Conservation (phyloP, 495 filamentous ascomycete species). For the Aspergillus funiculosus region DNA sequence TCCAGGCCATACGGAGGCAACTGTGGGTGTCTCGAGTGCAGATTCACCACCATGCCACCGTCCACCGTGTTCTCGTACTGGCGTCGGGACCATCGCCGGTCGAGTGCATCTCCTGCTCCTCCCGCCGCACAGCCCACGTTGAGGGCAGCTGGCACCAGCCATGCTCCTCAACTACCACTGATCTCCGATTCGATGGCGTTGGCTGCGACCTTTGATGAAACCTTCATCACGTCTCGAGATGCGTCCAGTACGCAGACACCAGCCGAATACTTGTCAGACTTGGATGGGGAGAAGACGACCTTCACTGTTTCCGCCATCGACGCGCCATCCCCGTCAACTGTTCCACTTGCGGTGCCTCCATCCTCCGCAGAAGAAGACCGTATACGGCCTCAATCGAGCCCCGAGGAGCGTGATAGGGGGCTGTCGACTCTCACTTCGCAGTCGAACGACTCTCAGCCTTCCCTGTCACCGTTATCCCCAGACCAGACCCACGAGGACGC, state of each 20-base stretch:
- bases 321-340: slow-evolving; percentile 30
- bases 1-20: slow-evolving; percentile 1
- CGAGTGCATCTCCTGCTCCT: slow-evolving; percentile 32
- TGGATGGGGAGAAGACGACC: slow-evolving; percentile 25
- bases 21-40: slow-evolving; percentile 14
- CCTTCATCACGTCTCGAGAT: slow-evolving; percentile 10
- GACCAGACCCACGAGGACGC: slow-evolving; percentile 30
- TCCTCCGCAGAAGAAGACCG: slow-evolving; percentile 29
- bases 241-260: slow-evolving; percentile 13
- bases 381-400: slow-evolving; percentile 32
- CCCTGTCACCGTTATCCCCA: slow-evolving; percentile 18
- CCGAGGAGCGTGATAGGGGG: slow-evolving; percentile 27
- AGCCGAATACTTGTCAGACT: slow-evolving; percentile 22
- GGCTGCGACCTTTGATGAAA: slow-evolving; percentile 20
- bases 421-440: slow-evolving; percentile 19
- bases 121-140: slow-evolving; percentile 22
- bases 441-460: slow-evolving; percentile 28
- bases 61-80: slow-evolving; percentile 47
- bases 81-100: slow-evolving; percentile 44
- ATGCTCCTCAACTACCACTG: slow-evolving; percentile 32
- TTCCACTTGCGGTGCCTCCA: slow-evolving; percentile 29
- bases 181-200: slow-evolving; percentile 29
- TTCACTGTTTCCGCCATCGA: slow-evolving; percentile 20
- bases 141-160: slow-evolving; percentile 24
- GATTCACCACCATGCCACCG: slow-evolving; percentile 35